Base-by-base conservation (phyloP, 1,139 yeast species). In the Sugiyamaella paludigena region DNA sequence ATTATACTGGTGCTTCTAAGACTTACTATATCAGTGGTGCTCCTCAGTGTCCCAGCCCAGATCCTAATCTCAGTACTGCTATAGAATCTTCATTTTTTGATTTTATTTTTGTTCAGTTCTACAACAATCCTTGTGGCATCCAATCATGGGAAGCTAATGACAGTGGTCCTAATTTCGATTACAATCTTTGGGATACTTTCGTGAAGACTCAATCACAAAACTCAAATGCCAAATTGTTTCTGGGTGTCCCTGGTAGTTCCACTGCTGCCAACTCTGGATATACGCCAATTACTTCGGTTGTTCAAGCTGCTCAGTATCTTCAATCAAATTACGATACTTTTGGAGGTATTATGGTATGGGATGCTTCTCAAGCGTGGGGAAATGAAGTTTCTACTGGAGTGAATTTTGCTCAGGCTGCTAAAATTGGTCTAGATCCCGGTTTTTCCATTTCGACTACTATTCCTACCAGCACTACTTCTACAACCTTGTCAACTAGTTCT, bases 31-130 rank as follows among this genome's bases (percentile, higher is more conserved):
- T 89, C 42, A 80, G 95, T 47, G 96, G 96, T 54, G 95, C 98
- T 54, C 98, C 98, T 16, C 97, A 89, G 72, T 91, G 98, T 73
- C 85, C 83, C 24, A 87, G 82, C 65, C 97, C 97, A 26, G 97
- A 91, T 71, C 87, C 83, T 7, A 79, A 85, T 39, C 81, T 85
- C 39, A 94, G 95, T 54, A 79, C 80, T 47, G 70, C 85, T 33
- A 69, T 91, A 58, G 72, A 72, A 13, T 69, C 76, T 29, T 79
- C 85, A 19, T 74, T 78, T 39, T 72, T 91, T 57, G 97, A 91
- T 69, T 88, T 84, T 68, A 89, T 91, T 2, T 88, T 87, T 63
- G 79, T 91, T 60, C 98, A 91, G 73, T 91, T 91, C 73, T 91
- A 91, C 77, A 91, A 91, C 77, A 91, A 91, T 70, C 80, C 84